A percentile compares a stretch with the other conserved stretches of the same genome.
Evolutionary conservation across 192 early-diverging fungal species (phyloP).

Genomic region (Pilobolus umbonatus): DNA sequence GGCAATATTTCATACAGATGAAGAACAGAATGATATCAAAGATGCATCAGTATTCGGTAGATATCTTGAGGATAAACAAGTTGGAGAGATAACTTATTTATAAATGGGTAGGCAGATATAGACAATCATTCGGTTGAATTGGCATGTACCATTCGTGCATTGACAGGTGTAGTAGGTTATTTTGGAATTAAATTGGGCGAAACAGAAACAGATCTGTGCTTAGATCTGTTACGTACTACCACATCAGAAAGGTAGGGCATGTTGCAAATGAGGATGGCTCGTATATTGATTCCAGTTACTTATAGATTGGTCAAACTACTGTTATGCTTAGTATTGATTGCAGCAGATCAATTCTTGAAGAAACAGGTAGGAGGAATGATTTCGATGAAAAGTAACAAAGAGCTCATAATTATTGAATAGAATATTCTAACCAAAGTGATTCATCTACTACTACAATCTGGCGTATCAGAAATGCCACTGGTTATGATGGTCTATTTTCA

Average conservation of each 20-base stretch:
- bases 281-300: neutral
- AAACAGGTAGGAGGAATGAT: slow-evolving; percentile 9
- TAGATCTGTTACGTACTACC: slow-evolving; percentile 15
- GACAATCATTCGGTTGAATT: slow-evolving; percentile 19
- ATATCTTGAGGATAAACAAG: no score
- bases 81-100: no score
- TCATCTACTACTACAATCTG: slow-evolving; percentile 11
- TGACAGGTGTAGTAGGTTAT: slow-evolving; percentile 23
- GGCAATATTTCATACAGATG: slow-evolving; percentile 13
- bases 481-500: slow-evolving; percentile 23
- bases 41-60: slow-evolving; percentile 13
- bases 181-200: slow-evolving; percentile 27
- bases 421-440: slow-evolving; percentile 12
- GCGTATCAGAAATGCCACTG: slow-evolving; percentile 25
- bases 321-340: slow-evolving; percentile 14
- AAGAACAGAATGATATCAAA: slow-evolving; percentile 18
- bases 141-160: slow-evolving; percentile 19
- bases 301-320: slow-evolving; percentile 21
- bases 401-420: slow-evolving; percentile 1
- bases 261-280: neutral
- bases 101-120: no score
- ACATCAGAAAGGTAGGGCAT: slow-evolving; percentile 18
- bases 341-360: slow-evolving; percentile 16
- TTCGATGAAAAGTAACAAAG: neutral
- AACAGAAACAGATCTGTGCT: slow-evolving; percentile 8